A percentile compares a stretch with the other conserved stretches of the same genome.
Evolutionary conservation across 2,329 filamentous ascomycete genomes (phyloP).

Genomic region (Penicillium sp.): DNA sequence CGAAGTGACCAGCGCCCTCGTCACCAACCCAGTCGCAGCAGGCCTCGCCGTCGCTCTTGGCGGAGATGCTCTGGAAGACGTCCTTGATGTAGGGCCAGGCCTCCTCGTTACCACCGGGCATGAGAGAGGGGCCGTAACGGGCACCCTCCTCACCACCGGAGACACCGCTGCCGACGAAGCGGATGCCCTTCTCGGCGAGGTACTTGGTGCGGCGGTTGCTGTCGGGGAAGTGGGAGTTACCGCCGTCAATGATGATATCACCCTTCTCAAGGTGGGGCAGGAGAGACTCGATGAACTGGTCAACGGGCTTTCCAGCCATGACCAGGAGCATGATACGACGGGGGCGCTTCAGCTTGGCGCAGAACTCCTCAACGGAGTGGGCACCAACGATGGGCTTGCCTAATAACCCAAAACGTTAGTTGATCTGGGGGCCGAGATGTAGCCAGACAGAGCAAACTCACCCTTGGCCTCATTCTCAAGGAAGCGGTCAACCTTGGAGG

Average conservation of each 20-base stretch:
- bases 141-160: conserved; percentile 99
- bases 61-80: conserved; percentile 93
- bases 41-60: conserved; percentile 92
- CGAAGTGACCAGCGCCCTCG: conserved; percentile 98
- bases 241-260: conserved; percentile 98
- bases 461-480: conserved; percentile 81
- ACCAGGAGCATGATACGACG: conserved; percentile 97
- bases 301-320: conserved; percentile 94
- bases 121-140: conserved; percentile 90
- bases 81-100: conserved; percentile 98
- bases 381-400: conserved; percentile 92
- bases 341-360: conserved; percentile 91
- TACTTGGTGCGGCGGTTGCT: conserved; percentile 94
- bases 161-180: conserved; percentile 93
- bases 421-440: no score
- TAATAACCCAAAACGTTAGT: conserved; percentile 25
- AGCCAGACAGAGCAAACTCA: no score
- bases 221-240: conserved; percentile 98
- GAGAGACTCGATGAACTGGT: conserved; percentile 96
- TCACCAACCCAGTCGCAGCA: conserved; percentile 99
- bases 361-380: conserved; percentile 87
- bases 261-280: conserved; percentile 72
- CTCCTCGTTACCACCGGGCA: conserved; percentile 97
- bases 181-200: conserved; percentile 75
- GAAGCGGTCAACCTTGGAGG: conserved; percentile 95